phyloP scores from a whole-genome alignment of 108 stramenopile species.

The Cafeteria roenbergensis region DNA sequence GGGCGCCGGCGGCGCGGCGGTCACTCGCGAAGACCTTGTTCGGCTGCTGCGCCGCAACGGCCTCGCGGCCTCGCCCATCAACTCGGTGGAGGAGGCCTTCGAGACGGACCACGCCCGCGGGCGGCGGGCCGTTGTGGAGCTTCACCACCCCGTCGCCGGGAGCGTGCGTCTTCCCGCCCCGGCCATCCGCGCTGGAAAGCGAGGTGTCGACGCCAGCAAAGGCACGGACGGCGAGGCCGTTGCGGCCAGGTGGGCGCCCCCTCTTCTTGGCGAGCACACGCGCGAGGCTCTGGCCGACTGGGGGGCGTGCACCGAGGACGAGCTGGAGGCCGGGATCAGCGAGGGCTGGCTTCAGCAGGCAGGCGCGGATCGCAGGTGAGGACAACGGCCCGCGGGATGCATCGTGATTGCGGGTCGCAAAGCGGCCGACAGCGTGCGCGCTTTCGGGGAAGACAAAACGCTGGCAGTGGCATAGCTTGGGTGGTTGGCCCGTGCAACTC shows the following conservation, averaged over 20 bases:
- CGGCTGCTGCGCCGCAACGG: not conserved
- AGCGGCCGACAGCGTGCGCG: no score
- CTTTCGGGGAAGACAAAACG: no score
- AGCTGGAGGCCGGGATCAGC: not conserved
- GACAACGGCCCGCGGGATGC: no score
- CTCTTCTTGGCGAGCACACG: slow-evolving; percentile 15
- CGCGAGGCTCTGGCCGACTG: not conserved
- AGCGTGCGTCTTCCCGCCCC: no score
- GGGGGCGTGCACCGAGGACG: not conserved
- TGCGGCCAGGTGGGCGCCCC: slow-evolving; percentile 1
- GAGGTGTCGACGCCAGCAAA: not conserved
- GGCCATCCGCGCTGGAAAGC: not conserved
- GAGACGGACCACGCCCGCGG: not conserved
- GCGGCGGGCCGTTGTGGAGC: not conserved
- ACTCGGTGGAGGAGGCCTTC: slow-evolving; percentile 6
- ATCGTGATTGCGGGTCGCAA: no score
- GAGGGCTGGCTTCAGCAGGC: not conserved
- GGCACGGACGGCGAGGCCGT: not conserved
- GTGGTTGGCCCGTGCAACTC: no score
- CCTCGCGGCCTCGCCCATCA: slow-evolving; percentile 4
- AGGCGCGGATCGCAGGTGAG: no score
- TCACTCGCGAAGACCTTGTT: not conserved
- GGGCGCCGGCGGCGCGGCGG: no score
- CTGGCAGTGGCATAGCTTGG: no score
- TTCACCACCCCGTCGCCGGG: no score